phyloP scores from a whole-genome alignment of 345 rosid species.

The Triadica sebifera region DNA sequence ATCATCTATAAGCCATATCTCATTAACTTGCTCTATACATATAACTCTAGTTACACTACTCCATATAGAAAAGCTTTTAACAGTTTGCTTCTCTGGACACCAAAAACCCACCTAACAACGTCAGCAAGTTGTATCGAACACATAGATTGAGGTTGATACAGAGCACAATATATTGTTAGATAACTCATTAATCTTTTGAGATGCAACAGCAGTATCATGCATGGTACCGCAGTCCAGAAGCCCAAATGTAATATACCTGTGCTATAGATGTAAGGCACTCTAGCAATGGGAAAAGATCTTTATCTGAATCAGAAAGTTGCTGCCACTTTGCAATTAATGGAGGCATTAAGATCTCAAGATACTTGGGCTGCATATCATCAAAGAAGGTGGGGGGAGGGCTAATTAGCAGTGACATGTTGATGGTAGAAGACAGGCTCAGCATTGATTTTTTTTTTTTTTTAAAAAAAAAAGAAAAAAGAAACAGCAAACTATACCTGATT shows the following conservation, averaged over 20 bases:
- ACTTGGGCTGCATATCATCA: constrained; percentile 55
- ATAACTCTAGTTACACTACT: neutral
- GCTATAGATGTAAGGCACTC: constrained; percentile 96
- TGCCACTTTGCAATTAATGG: constrained; percentile 94
- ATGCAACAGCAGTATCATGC: neutral
- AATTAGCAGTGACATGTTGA: neutral
- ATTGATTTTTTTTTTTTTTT: no score
- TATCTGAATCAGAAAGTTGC: constrained; percentile 81
- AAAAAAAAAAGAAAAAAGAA: neutral
- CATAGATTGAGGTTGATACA: no score
- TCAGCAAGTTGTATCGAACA: neutral
- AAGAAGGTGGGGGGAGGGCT: neutral
- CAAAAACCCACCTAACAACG: neutral
- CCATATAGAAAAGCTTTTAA: neutral
- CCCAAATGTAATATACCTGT: constrained; percentile 49
- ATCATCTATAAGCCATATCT: neutral
- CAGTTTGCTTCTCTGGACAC: neutral
- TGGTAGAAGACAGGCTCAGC: no score
- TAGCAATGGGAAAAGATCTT: constrained; percentile 83
- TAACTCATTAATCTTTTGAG: neutral
- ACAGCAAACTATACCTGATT: constrained; percentile 54
- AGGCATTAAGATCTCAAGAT: constrained; percentile 87
- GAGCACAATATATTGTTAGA: no score
- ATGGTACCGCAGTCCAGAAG: neutral
- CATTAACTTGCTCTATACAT: neutral